Base-by-base conservation (phyloP, 225 moss, liverwort and hornwort species). In the Anthoceros angustus region DNA sequence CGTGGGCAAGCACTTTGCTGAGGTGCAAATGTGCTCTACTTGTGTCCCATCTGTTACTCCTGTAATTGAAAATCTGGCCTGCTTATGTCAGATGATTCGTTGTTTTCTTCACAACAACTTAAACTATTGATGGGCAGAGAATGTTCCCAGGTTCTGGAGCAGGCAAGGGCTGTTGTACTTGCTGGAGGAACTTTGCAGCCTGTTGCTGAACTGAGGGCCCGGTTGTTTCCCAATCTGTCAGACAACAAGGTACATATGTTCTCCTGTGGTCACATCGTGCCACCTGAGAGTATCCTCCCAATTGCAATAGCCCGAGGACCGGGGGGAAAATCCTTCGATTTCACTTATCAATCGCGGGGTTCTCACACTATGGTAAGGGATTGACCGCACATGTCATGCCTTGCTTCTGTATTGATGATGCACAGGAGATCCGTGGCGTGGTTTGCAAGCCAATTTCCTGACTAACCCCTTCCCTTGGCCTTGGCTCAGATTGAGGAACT, bases 161-260 rank as follows among this genome's bases (percentile, higher is more conserved):
- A 76, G 64, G 86, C 88, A 14, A 82, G 91, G 74, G 84, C 88
- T 49, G 91, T 98, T 42, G 73, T 98, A 50, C 74, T 98, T 73
- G 88, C 95, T 55, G 95, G 95, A 79, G 95, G 95, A 63, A 98
- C 95, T 45, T 73, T 98, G 71, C 91, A 98, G 75, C 95, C 95
- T 64, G 80, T 95, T 61, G 82, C 91, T 67, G 91, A 91, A 74
- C 83, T 98, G 67, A 77, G 79, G 63, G 79, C 86, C 73, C 86
- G 95, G 26, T 82, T 98, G 61, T 91, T 98, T 72, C 95, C 95
- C 25, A 76, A 85, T 39, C 76, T 98, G 64, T 67, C 85, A 60
- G 74, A 76, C 64, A 85, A 88, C 61, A 78, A 80, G 77, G 74
- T 98, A 62, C 95, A 98, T 74, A 74, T 80, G 40, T 98, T 98